These are phyloP conservation scores for Meripilus lineatus DNA, from an alignment of 1,284 basidiomycete genomes.

Conservation along the genomic window DNA sequence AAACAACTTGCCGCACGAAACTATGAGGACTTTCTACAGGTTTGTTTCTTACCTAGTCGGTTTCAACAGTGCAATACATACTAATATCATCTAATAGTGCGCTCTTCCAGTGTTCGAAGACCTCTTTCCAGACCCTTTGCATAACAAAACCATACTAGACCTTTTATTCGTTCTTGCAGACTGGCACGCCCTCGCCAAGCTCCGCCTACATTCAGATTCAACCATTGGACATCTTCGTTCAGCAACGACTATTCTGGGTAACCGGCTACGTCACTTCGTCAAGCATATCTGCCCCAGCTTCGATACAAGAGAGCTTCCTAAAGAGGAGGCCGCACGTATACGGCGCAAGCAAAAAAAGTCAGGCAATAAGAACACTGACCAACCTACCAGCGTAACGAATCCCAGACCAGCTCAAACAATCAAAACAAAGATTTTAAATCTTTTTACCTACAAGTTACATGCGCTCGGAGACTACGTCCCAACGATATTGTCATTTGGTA, in stretches of 20 bases:
- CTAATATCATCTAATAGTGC: constrained; percentile 20
- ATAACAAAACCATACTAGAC: constrained; percentile 16
- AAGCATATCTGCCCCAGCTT: constrained; percentile 9
- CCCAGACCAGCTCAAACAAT: background rate
- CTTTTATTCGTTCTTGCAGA: constrained; percentile 14
- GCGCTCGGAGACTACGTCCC: constrained; percentile 16
- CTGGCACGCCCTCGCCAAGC: constrained; percentile 23
- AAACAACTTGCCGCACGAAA: constrained; percentile 24
- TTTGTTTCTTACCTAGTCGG: background rate
- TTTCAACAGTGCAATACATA: background rate
- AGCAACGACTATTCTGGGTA: constrained; percentile 13
- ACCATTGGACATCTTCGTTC: constrained; percentile 14
- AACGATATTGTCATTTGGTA: constrained; percentile 17
- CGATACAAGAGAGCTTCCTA: constrained; percentile 14
- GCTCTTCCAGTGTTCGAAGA: constrained; percentile 29
- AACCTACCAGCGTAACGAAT: background rate
- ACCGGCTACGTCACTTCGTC: constrained; percentile 14
- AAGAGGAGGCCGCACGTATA: constrained; percentile 12
- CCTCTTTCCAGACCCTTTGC: constrained; percentile 23
- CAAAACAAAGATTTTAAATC: constrained; percentile 10
- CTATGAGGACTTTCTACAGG: constrained; percentile 8
- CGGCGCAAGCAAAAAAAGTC: background rate
- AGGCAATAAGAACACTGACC: background rate
- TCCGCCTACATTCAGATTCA: constrained; percentile 19
- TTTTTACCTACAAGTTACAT: constrained; percentile 21